These are phyloP conservation scores for Crithidia bombi DNA, from an alignment of 208 protist genomes.

Conservation along the genomic window DNA sequence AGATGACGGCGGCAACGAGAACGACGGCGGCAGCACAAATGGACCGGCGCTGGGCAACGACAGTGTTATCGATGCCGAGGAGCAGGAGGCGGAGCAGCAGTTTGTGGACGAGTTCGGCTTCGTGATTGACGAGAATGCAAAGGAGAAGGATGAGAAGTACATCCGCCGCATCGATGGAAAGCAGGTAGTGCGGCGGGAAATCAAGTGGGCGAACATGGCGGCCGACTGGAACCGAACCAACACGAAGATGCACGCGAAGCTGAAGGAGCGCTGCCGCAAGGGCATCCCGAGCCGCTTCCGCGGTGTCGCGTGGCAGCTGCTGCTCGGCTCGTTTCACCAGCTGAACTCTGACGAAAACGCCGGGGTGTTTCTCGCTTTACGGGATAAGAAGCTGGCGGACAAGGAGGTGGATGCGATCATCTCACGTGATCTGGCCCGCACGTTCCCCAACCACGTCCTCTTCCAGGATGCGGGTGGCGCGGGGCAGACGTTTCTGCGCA, in stretches of 20 bases:
- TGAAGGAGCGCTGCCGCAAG: conserved; percentile 91
- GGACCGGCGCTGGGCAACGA: conserved; percentile 5
- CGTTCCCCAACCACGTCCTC: conserved; percentile 90
- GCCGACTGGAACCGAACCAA: conserved; percentile 82
- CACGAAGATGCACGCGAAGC: conserved; percentile 68
- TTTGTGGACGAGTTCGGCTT: conserved; percentile 94
- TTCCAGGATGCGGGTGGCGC: conserved; percentile 85
- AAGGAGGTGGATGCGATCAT: conserved; percentile 71
- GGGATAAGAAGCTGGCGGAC: conserved; percentile 68
- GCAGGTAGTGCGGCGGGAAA: conserved; percentile 73
- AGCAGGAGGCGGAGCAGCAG: conserved; percentile 62
- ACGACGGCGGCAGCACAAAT: conserved; percentile 10
- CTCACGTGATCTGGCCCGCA: conserved; percentile 82
- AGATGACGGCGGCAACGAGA: conserved; percentile 15
- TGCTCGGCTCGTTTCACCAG: conserved; percentile 74
- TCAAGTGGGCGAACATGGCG: conserved; percentile 92
- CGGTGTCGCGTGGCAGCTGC: conserved; percentile 87
- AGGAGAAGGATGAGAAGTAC: conserved; percentile 64
- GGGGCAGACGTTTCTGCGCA: conserved; percentile 86
- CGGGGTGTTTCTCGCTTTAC: conserved; percentile 75
- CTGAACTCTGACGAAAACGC: conserved; percentile 73
- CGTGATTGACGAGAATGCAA: conserved; percentile 72
- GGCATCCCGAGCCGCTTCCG: conserved; percentile 87
- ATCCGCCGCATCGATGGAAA: conserved; percentile 72
- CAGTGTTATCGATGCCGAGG: conserved; percentile 30